A percentile compares a stretch with the other conserved stretches of the same genome.
These are phyloP conservation scores for Lentinula detonsa DNA, from an alignment of 768 basidiomycete species.

Conservation along the genomic window DNA sequence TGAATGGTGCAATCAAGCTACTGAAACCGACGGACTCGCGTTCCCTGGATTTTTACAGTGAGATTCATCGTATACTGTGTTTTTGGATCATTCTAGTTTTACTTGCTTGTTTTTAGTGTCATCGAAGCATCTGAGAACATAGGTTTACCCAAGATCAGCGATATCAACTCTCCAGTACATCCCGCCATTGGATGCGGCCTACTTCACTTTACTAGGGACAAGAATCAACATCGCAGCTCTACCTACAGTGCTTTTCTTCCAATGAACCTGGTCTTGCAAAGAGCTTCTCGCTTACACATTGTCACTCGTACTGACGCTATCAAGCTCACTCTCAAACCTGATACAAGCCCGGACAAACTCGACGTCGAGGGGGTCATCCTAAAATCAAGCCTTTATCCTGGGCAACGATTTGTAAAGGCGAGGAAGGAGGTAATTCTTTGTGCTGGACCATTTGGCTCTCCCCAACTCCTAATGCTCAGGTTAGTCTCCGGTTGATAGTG, in stretches of 20 bases:
- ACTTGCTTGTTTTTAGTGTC: slow-evolving; percentile 7
- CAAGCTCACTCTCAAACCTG: background rate
- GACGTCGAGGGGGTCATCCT: background rate
- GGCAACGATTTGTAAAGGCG: background rate
- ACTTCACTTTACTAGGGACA: slow-evolving; percentile 12
- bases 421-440: background rate
- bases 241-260: slow-evolving; percentile 18
- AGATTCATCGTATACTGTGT: background rate
- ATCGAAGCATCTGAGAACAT: slow-evolving; percentile 8
- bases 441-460: slow-evolving; percentile 2
- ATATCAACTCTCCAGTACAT: slow-evolving; percentile 12
- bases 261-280: slow-evolving; percentile 5
- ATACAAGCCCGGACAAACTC: background rate
- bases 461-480: slow-evolving; percentile 4
- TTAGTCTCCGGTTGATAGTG: background rate
- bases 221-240: slow-evolving; percentile 8
- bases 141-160: slow-evolving; percentile 10
- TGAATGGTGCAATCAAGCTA: slow-evolving; percentile 9
- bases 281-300: background rate
- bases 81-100: background rate
- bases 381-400: background rate
- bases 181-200: slow-evolving; percentile 9
- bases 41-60: slow-evolving; percentile 7
- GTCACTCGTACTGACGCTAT: background rate
- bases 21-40: background rate